Evolutionary conservation across 768 basidiomycete species (phyloP).

Genomic region (Suillus placidus): DNA sequence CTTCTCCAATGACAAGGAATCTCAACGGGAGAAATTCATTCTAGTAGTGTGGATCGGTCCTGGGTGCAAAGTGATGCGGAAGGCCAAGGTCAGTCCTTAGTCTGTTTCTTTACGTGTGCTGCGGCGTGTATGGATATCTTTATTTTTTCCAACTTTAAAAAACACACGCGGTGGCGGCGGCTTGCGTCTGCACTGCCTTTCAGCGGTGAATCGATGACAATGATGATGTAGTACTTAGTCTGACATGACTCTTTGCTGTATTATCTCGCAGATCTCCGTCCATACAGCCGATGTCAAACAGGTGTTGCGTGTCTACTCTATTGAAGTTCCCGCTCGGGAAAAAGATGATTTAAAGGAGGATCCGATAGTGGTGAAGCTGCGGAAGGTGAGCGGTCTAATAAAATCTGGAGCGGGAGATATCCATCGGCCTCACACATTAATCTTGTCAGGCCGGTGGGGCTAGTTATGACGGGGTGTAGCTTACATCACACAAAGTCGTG

Average conservation of each 20-base stretch:
- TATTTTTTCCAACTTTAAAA: slow-evolving; percentile 7
- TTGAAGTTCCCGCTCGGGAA: slow-evolving; percentile 86
- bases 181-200: slow-evolving; percentile 23
- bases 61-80: slow-evolving; percentile 86
- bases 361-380: slow-evolving; percentile 76
- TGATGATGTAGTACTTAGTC: slow-evolving; percentile 24
- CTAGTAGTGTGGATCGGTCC: slow-evolving; percentile 84
- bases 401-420: slow-evolving; percentile 9
- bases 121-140: slow-evolving; percentile 18
- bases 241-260: slow-evolving; percentile 21
- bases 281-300: slow-evolving; percentile 87
- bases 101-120: slow-evolving; percentile 22
- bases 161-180: slow-evolving; percentile 26
- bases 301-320: slow-evolving; percentile 75
- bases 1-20: slow-evolving; percentile 87
- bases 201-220: slow-evolving; percentile 18
- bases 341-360: slow-evolving; percentile 86
- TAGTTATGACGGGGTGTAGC: slow-evolving; percentile 82
- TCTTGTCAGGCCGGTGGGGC: slow-evolving; percentile 76
- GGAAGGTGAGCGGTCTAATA: slow-evolving; percentile 62
- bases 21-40: slow-evolving; percentile 86
- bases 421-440: slow-evolving; percentile 21
- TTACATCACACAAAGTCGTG: slow-evolving; percentile 14
- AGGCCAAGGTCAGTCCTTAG: slow-evolving; percentile 70
- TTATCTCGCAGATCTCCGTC: slow-evolving; percentile 77